Evolutionary conservation across 1,139 yeast genomes (phyloP), one percentile per base, ranked within the genome.

Genomic region (Kodamaea alishanica): DNA sequence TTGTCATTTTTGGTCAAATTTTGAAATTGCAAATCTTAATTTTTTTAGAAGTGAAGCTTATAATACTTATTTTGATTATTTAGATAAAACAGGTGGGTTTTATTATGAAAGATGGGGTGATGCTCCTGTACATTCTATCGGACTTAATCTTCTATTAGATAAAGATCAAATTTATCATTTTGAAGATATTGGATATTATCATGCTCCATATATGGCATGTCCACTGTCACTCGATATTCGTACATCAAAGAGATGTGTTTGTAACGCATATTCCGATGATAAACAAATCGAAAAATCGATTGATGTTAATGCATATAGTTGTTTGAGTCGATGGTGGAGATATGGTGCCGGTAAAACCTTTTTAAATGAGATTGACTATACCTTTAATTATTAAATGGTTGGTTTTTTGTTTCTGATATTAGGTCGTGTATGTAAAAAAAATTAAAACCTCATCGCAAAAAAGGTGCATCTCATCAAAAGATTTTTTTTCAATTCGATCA

Each of bases 41-140:
- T 87, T 89, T 59, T 89, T 84, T 65, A 68, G 96, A 44, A 74
- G 89, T 37, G 75, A 83, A 38, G 77, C 70, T 12, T 90, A 90
- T 59, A 60, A 73, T 27, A 73, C 70, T n/a, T 89, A 66, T 58
- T 89, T 90, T 55, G 71, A 85, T 12, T 73, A 70, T 57, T 66
- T 90, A 40, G 94, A 88, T 54, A 46, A 67, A 34, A 62, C 80
- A 0, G 96, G 95, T 1, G 97, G 96, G 0, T 89, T 90, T 54
- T 85, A 85, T 58, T 88, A 88, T 56, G 94, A 84, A 60, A 69
- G 98, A 48, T 92, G 97, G 98, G 98, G 98, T 4, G 98, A 92
- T 64, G 97, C 97, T 0, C 97, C 98, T 0, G 95, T 92, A 5
- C 97, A 92, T 60, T 73, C 96, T 0, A 75, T 90, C 26, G 97